Percentiles rank a stretch among this genome's conserved stretches.
phyloP scores from a whole-genome alignment of 2,329 filamentous ascomycete species.

The Sarocladiaceae sp. region DNA sequence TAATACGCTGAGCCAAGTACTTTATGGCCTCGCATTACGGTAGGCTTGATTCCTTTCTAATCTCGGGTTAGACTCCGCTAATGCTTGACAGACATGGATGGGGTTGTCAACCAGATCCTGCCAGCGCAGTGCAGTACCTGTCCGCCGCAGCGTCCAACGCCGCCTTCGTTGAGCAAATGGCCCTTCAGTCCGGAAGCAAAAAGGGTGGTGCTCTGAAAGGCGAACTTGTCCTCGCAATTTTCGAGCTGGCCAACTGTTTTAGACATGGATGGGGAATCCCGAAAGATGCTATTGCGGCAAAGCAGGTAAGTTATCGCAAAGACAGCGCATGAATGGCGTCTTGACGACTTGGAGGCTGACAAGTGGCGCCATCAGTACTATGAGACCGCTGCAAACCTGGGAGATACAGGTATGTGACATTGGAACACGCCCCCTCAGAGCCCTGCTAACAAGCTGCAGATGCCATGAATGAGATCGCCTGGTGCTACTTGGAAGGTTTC shows the following conservation, averaged over 20 bases:
- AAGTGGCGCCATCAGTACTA: slow-evolving; percentile 71
- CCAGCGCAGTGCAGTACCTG: slow-evolving; percentile 76
- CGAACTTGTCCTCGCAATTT: slow-evolving; percentile 93
- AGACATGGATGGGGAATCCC: slow-evolving; percentile 90
- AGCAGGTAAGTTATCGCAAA: slow-evolving; percentile 46
- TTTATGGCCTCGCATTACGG: slow-evolving; percentile 89
- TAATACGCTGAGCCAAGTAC: slow-evolving; percentile 90
- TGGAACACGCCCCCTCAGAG: neutral
- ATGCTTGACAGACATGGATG: slow-evolving; percentile 90
- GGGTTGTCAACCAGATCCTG: slow-evolving; percentile 73
- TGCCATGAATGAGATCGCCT: slow-evolving; percentile 94
- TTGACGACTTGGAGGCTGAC: neutral
- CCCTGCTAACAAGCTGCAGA: too few species aligned
- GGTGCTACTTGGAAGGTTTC: slow-evolving; percentile 97
- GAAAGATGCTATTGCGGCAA: slow-evolving; percentile 81
- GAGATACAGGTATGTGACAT: slow-evolving; percentile 65
- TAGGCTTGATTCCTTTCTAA: slow-evolving; percentile 37
- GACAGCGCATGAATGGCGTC: slow-evolving; percentile 7
- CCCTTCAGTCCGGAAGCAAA: slow-evolving; percentile 80
- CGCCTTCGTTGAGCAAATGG: slow-evolving; percentile 79
- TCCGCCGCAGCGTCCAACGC: slow-evolving; percentile 87
- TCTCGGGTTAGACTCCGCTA: too few species aligned
- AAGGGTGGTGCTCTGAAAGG: slow-evolving; percentile 94
- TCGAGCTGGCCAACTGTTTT: slow-evolving; percentile 90
- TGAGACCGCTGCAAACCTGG: slow-evolving; percentile 93